Evolutionary conservation across 2,329 filamentous ascomycete species (phyloP), one percentile per base, ranked within the genome.

Genomic region (Xylaria sp.): DNA sequence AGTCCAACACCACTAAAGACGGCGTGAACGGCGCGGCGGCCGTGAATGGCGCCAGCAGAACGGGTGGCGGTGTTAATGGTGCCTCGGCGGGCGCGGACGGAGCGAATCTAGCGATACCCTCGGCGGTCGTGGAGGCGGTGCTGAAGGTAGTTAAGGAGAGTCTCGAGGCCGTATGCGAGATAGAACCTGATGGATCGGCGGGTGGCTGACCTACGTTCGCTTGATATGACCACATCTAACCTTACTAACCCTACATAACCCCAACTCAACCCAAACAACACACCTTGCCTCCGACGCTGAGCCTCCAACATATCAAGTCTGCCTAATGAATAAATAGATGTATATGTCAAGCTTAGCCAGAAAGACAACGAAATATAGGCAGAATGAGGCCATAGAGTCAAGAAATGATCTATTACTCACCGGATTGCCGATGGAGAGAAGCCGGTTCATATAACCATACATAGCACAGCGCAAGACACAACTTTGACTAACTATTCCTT

Each of bases 71-170:
- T 13, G 72, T 71, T 5, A 83, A 81, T 72, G 75, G 77, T 64
- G 72, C 73, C 52, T 72, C 72, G 39, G 75, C 72, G 12, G 75
- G 64, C 13, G 51, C 57, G 2, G 74, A 72, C 18, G 78, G 77
- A 31, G 60, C 70, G 20, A 83, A 78, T 72, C 82, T 91, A 15
- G 89, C 88, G 39, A 78, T 91, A 51, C 89, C 90, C 13, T 82
- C 85, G 64, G 76, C 82, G 2, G 88, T 90, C n/a, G 80, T 91
- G 15, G 86, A 90, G 31, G 87, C 91, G 72, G 88, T 88, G 4
- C 80, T 91, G n/a, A 84, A 84, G 71, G 82, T 87, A 39, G 89
- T 89, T 33, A 82, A 85, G 67, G 88, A 90, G 73, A 85, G 85
- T 71, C 80, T 91, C 51, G 88, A 90, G 71, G 77, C 80, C 46